phyloP scores from a whole-genome alignment of 345 rosid species.

The Murraya paniculata region DNA sequence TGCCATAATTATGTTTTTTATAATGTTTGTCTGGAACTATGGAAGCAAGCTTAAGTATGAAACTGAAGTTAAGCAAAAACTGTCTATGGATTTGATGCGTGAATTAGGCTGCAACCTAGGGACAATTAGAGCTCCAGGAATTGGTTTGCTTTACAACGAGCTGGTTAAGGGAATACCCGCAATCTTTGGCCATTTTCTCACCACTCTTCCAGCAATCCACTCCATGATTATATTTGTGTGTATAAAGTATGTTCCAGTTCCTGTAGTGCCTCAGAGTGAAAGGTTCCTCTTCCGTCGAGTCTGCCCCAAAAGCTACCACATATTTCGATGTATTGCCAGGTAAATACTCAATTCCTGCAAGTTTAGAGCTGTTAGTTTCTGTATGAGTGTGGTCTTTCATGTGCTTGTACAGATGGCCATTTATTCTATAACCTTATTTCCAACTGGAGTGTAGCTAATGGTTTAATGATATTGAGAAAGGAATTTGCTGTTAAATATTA shows the following conservation, averaged over 20 bases:
- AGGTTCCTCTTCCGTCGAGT: constrained; percentile 96
- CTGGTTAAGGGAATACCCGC: constrained; percentile 93
- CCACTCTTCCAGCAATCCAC: constrained; percentile 96
- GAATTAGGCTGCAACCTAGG: constrained; percentile 94
- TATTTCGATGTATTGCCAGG: constrained; percentile 98
- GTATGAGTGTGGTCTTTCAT: neutral
- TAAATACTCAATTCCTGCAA: constrained; percentile 25
- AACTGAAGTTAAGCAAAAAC: constrained; percentile 91
- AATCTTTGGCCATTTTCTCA: constrained; percentile 94
- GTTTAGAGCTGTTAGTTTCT: neutral
- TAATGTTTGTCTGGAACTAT: constrained; percentile 93
- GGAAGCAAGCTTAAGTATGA: constrained; percentile 97
- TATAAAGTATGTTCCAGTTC: constrained; percentile 94
- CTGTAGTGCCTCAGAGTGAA: constrained; percentile 92
- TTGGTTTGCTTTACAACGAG: constrained; percentile 93
- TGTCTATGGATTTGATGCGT: constrained; percentile 91
- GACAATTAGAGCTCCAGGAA: constrained; percentile 97
- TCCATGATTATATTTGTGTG: constrained; percentile 96
- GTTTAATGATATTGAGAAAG: neutral
- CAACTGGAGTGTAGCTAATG: neutral
- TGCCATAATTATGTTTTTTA: constrained; percentile 76
- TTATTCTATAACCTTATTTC: neutral
- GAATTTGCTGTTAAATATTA: neutral
- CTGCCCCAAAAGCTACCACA: constrained; percentile 84
- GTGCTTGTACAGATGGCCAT: neutral